Evolutionary conservation across 345 rosid genomes (phyloP), one percentile per base, ranked within the genome.

Genomic region (Hirschfeldia incana): DNA sequence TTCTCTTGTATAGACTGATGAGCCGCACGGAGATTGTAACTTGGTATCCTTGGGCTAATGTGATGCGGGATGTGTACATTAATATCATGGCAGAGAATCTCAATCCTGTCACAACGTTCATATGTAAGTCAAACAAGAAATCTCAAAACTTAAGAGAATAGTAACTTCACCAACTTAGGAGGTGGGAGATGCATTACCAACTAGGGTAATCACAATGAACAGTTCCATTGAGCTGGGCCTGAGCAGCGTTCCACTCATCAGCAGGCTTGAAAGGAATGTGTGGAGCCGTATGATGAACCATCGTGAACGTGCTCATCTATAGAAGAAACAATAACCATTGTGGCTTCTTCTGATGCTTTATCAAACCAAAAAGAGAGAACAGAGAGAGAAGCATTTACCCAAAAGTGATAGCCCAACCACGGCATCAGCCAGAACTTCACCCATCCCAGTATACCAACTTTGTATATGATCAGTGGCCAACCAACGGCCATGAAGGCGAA

Each of bases 221-320:
- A 3, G 97, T 94, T 83, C 98, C 96, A 3, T 87, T 92, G 17
- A 94, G 93, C 76, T 94, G 98, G 11, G 98, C 97, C 76, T 86
- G 90, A 79, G 94, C 93, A 3, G 93, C 92, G 74, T 91, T 90
- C 98, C 98, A 94, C 69, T 94, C 93, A 26, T 83, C 83, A 0
- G 87, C 80, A 69, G 86, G 74, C 81, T 91, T 94, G 86, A 92
- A 92, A 65, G 98, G 94, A 74, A 94, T 92, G 51, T 90, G 96
- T 26, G 98, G 97, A 69, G 98, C 98, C 1, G 98, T 91, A 81
- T 91, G 98, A 86, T 92, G 98, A 72, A 94, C 97, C 98, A 91
- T 92, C 26, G 98, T 94, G 86, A 91, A 94, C 49, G 98, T 94
- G 78, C 98, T 94, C 98, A 91, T 94, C 98, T 94, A 58, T 33